Base-by-base conservation (phyloP, 371 early-diverging fungal species). In the Blyttiomyces sp. region DNA sequence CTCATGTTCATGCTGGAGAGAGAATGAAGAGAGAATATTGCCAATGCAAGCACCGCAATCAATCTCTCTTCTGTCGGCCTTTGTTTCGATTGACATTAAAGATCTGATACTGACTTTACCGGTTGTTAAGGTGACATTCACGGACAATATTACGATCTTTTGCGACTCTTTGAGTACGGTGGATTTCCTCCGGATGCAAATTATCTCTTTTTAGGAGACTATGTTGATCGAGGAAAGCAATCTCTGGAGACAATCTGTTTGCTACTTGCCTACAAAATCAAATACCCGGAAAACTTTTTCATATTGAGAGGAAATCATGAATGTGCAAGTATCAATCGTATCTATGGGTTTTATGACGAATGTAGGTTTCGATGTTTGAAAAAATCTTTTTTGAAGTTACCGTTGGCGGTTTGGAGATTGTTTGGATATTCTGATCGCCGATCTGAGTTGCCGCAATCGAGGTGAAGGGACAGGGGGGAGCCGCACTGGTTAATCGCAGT, bases 321-420 rank as follows among this genome's bases (percentile, higher is more conserved):
- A 74, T 88, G 90, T 70, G 91, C 93, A 24, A 84, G 86, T 71
- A 92, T 96, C 71, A 95, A 95, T 76, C 86, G 90, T 59, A 92
- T 97, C 61, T 99, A 99, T 70, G 99, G 99, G 5, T 99, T 99
- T 74, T 99, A 94, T 69, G 99, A 98, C 69, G 99, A 99, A 84
- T 98, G 98, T 86, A 86, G 75, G 80, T 65, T 11, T 50, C 30
- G 16, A 36, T 17, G 5, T 16, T 3, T 24, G 6, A 11, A 34
- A 21, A 50, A 45, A 13, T 1, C 26, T 4, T 9, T 4, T n/a
- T 7, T 1, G 79, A 76, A 28, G 35, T 9, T 45, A 7, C 7
- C 11, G 4, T 28, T 34, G 32, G 16, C 56, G 19, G n/a, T 30
- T 32, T 17, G 21, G 30, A 4, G 16, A 0, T 6, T 43, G n/a